Evolutionary conservation across 148 eudicot species (phyloP).

Genomic region (Hydrangea macrophylla): DNA sequence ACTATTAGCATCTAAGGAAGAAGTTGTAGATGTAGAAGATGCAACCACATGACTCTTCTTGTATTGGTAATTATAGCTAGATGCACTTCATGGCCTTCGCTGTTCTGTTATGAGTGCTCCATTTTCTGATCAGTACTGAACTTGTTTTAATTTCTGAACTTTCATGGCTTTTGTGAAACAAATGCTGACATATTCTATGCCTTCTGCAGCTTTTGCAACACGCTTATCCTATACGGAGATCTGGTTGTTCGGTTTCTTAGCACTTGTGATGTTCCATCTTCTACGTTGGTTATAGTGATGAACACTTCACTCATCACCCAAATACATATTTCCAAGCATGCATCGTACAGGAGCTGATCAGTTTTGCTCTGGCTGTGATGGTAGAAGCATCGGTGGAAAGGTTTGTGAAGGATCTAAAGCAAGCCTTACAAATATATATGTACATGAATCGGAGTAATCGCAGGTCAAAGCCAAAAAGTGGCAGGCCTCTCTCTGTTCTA

Average conservation of each 20-base stretch:
- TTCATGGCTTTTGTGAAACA: background rate
- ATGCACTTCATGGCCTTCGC: background rate
- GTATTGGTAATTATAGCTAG: background rate
- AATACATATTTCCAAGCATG: background rate
- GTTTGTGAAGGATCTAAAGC: background rate
- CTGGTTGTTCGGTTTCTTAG: slow-evolving; percentile 11
- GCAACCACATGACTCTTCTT: background rate
- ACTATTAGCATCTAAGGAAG: too few relatives aligned
- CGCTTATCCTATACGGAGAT: slow-evolving; percentile 11
- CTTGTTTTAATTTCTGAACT: background rate
- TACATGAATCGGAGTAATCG: slow-evolving; percentile 5
- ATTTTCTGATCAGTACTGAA: background rate
- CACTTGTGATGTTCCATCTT: slow-evolving; percentile 17
- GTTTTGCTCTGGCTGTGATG: slow-evolving; percentile 13
- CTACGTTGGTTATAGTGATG: slow-evolving; percentile 4
- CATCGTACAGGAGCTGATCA: background rate
- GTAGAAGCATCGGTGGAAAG: slow-evolving; percentile 6
- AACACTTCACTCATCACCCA: background rate
- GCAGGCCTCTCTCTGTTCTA: slow-evolving; percentile 27
- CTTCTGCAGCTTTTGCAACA: slow-evolving; percentile 24
- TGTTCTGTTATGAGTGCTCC: background rate
- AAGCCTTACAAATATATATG: background rate
- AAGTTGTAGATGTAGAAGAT: too few relatives aligned
- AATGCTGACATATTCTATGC: background rate
- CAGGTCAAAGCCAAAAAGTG: slow-evolving; percentile 40